Conservation (phyloP, 306 rosid species). For the Inga oerstediana region DNA sequence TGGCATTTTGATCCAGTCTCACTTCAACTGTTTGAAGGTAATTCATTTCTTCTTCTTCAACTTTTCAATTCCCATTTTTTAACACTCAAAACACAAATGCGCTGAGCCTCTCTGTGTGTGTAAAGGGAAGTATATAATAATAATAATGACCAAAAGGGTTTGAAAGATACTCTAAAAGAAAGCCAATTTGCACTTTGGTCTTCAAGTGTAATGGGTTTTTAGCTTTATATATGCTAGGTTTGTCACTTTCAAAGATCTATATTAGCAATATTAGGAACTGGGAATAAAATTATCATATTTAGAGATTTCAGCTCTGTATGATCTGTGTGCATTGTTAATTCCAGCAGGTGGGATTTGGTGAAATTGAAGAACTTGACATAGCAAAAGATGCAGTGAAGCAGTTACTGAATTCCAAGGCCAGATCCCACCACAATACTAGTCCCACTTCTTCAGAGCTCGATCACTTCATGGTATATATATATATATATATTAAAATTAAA, state of each 20-base stretch:
- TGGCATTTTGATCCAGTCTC: constrained; percentile 53
- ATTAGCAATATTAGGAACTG: background rate
- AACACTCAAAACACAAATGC: background rate
- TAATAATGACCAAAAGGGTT: background rate
- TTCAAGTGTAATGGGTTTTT: background rate
- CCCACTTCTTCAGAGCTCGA: constrained; percentile 44
- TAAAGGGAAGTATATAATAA: background rate
- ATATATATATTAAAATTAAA: too few species aligned
- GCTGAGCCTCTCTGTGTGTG: background rate
- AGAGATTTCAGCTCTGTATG: background rate
- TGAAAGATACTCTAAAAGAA: background rate
- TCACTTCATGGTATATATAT: constrained; percentile 42
- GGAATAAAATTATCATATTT: background rate
- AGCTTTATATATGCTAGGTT: background rate
- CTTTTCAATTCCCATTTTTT: too few species aligned
- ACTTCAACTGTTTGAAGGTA: constrained; percentile 60
- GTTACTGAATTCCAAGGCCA: constrained; percentile 27
- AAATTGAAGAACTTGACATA: constrained; percentile 26
- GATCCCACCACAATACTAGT: background rate
- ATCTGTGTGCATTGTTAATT: background rate
- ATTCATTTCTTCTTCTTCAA: background rate
- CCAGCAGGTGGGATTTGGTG: constrained; percentile 39
- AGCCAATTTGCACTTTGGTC: background rate
- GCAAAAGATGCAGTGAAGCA: constrained; percentile 40
- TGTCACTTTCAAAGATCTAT: background rate